Evolutionary conservation across 2,329 filamentous ascomycete genomes (phyloP).

Genomic region (Apiospora marii): DNA sequence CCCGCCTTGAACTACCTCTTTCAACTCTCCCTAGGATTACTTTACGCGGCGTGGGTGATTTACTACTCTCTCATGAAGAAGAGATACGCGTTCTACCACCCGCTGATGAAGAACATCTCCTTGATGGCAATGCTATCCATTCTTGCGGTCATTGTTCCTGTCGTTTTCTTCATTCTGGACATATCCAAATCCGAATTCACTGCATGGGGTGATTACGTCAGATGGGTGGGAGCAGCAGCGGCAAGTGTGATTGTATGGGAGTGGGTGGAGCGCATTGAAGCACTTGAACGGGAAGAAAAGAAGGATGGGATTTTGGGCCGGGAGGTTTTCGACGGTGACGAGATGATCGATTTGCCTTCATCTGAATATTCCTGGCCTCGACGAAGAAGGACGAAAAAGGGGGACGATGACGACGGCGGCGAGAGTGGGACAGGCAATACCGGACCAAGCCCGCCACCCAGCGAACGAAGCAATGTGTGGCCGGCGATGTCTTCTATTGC

Average conservation of each 20-base stretch:
- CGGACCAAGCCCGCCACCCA: constrained; percentile 31
- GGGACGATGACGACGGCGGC: constrained; percentile 42
- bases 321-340: constrained; percentile 92
- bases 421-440: constrained; percentile 40
- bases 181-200: constrained; percentile 86
- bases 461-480: constrained; percentile 47
- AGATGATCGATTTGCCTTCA: constrained; percentile 77
- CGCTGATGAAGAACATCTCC: constrained; percentile 87
- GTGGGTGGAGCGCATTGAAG: constrained; percentile 95
- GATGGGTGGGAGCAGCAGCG: constrained; percentile 94
- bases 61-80: constrained; percentile 95
- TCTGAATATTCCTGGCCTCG: constrained; percentile 58
- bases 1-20: constrained; percentile 92
- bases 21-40: constrained; percentile 81
- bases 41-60: constrained; percentile 93
- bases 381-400: constrained; percentile 39
- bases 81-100: constrained; percentile 88
- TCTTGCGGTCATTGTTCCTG: constrained; percentile 83
- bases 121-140: constrained; percentile 82
- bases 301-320: constrained; percentile 91
- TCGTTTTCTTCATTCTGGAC: constrained; percentile 93
- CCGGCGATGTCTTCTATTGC: constrained; percentile 51
- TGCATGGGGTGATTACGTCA: constrained; percentile 93
- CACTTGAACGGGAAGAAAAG: constrained; percentile 89
- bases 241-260: constrained; percentile 98